phyloP scores from a whole-genome alignment of 441 rosid genomes.

The Euphorbia schlechtendalii region DNA sequence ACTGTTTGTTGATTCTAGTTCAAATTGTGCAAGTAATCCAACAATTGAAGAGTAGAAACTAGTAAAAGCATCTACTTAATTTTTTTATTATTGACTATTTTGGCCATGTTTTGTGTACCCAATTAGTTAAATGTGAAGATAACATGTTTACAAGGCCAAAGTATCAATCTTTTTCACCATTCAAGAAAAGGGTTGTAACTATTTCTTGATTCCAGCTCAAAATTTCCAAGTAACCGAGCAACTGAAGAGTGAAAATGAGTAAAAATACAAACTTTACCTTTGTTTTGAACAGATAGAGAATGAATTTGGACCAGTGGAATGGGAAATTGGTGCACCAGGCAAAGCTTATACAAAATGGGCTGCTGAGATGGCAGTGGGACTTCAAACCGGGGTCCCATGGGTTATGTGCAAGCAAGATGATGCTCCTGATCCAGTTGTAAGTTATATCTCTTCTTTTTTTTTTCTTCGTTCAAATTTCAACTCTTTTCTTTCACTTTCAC shows the following conservation, averaged over 20 bases:
- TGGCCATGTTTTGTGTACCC: no score
- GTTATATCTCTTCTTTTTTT: conserved; percentile 4
- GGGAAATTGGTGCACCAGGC: conserved; percentile 68
- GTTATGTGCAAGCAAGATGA: conserved; percentile 99
- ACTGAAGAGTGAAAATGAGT: background rate
- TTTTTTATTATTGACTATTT: no score
- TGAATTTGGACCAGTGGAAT: conserved; percentile 86
- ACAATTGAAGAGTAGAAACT: background rate
- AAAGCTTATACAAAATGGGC: conserved; percentile 79
- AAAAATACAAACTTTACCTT: background rate
- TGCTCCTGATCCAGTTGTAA: conserved; percentile 82
- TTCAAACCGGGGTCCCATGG: conserved; percentile 95
- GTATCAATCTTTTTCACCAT: background rate
- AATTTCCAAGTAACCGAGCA: background rate
- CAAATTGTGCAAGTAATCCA: background rate
- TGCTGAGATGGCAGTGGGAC: conserved; percentile 89
- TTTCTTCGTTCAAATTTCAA: conserved; percentile 15
- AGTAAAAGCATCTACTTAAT: conserved; percentile 2
- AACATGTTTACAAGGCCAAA: no score
- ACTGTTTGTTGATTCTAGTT: background rate
- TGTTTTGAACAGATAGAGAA: conserved; percentile 68
- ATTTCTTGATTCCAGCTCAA: background rate
- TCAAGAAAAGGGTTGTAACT: background rate
- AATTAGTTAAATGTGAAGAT: no score
- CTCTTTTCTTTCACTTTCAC: conserved; percentile 14